Base-by-base conservation (phyloP, 495 filamentous ascomycete species). In the Cryomyces antarcticus region DNA sequence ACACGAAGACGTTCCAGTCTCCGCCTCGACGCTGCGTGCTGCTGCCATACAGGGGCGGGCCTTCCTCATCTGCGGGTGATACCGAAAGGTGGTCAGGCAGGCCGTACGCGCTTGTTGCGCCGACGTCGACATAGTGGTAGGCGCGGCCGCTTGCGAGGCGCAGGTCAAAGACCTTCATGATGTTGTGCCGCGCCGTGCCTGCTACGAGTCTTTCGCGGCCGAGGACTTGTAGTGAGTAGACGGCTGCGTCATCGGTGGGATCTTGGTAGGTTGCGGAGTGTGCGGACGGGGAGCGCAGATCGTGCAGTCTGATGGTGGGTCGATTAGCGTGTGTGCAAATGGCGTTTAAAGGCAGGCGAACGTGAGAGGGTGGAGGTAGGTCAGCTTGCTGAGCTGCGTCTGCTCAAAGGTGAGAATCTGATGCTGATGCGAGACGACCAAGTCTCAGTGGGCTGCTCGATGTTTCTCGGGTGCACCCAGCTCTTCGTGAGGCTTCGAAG, bases 161-260 rank as follows among this genome's bases (percentile, higher is more conserved):
- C 31, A 82, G 54, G 50, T 82, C 75, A 46, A 79, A 82, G 2
- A 78, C 52, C 48, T 80, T 80, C 6, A 82, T 53, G 11, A 77
- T 50, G 37, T 65, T 67, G 49, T 78, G 67, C 7, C 64, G 63
- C 7, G 65, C 64, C 1, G 64, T 64, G 12, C 76, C 77, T 12
- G 67, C 69, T 10, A 78, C 46, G 46, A 82, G 69, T 5, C 65
- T 60, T 47, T 77, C 64, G 17, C 65, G 61, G 9, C 67, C 68
- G 46, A 77, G 61, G 0, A 70, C 57, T 2, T 68, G 65, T 7
- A 82, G 61, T 35, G 72, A 72, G 55, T 77, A 80, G 11, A 78
- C 66, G 1, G 70, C 59, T 7, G 60, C 57, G 28, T 62, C 55
- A 51, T 80, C 74, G 5, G 71, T 67, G 6, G 63, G 55, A 51